phyloP scores from a whole-genome alignment of 139 green algal species.

The Chlamydomonas schloesseri region DNA sequence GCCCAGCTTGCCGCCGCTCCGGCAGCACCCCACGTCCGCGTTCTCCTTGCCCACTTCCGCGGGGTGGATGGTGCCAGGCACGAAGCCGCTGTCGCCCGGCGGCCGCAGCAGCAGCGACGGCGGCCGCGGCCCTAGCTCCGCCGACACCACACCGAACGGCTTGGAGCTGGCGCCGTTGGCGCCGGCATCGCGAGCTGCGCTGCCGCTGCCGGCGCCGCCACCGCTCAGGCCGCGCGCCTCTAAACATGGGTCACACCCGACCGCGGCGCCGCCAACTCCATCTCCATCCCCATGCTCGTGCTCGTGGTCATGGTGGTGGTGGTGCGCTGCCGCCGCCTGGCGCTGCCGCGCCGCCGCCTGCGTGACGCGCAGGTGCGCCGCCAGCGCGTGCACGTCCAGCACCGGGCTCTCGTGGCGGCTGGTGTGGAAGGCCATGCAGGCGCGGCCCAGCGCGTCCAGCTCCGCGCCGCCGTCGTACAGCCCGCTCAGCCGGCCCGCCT shows the following conservation, averaged over 20 bases:
- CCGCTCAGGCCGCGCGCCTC: too few species aligned
- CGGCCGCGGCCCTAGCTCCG: not conserved
- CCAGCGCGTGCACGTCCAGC: conserved; percentile 30
- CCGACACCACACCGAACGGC: not conserved
- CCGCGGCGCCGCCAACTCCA: not conserved
- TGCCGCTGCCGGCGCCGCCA: too few species aligned
- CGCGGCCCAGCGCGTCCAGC: conserved; percentile 21
- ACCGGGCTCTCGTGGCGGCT: conserved; percentile 20
- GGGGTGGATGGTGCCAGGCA: too few species aligned
- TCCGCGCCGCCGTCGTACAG: conserved; percentile 23
- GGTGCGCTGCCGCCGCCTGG: not conserved
- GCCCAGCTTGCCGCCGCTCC: too few species aligned
- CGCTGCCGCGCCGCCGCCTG: not conserved
- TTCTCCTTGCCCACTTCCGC: too few species aligned
- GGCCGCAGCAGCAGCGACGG: not conserved
- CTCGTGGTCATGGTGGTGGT: not conserved
- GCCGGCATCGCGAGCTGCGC: too few species aligned
- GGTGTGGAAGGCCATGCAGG: conserved; percentile 18
- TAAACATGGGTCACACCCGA: too few species aligned
- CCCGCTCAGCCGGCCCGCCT: conserved; percentile 34
- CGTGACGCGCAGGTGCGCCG: not conserved
- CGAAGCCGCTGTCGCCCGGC: not conserved
- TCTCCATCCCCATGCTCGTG: not conserved
- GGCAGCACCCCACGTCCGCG: not conserved
- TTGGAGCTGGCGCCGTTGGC: not conserved